These are phyloP conservation scores for Amoeboaphelidium protococcarum DNA, from an alignment of 371 early-diverging fungal genomes.

Conservation along the genomic window DNA sequence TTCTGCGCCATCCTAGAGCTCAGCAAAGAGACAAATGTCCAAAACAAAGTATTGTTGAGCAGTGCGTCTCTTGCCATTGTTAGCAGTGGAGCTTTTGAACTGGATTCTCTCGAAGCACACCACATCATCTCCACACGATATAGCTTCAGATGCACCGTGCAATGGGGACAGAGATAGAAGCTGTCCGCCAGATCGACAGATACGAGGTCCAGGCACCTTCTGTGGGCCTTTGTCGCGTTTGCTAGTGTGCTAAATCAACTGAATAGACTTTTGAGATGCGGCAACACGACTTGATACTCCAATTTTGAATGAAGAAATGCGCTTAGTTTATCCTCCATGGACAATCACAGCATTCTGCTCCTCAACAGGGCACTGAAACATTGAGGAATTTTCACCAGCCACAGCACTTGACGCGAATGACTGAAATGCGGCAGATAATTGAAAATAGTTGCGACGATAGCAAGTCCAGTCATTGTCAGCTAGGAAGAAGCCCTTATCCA, in stretches of 20 bases:
- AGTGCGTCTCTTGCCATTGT: constrained; percentile 62
- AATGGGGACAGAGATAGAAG: no score
- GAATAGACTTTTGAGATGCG: constrained; percentile 37
- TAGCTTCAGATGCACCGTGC: constrained; percentile 2
- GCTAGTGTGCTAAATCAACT: constrained; percentile 69
- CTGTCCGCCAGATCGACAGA: constrained; percentile 6
- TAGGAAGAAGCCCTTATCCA: constrained; percentile 53
- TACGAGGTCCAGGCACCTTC: constrained; percentile 28
- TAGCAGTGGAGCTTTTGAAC: constrained; percentile 81
- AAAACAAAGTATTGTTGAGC: constrained; percentile 74
- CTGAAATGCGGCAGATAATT: constrained; percentile 27
- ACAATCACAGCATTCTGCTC: constrained; percentile 14
- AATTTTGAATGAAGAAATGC: constrained; percentile 26
- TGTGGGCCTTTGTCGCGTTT: constrained; percentile 85
- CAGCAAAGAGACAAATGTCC: constrained; percentile 33
- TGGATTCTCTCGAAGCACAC: constrained; percentile 74
- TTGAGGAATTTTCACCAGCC: background rate
- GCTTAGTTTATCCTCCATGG: constrained; percentile 7
- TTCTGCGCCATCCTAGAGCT: constrained; percentile 11
- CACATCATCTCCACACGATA: constrained; percentile 8
- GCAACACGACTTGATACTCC: constrained; percentile 46
- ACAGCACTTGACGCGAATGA: background rate
- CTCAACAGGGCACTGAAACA: constrained; percentile 17
- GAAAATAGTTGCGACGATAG: constrained; percentile 83
- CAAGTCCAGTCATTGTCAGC: constrained; percentile 70